phyloP scores from a whole-genome alignment of 441 rosid genomes.

The Euphorbia schlechtendalii region DNA sequence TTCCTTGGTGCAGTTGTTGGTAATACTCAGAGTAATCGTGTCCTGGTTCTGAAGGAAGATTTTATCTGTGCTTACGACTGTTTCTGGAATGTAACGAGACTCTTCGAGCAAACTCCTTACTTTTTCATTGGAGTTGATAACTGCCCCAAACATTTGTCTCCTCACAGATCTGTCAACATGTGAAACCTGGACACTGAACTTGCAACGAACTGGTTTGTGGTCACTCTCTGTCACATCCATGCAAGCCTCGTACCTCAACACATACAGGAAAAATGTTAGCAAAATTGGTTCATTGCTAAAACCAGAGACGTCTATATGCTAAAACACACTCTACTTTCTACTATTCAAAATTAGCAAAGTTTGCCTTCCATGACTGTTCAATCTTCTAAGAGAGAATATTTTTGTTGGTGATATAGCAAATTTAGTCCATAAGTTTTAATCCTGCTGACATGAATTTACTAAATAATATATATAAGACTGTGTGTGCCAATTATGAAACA shows the following conservation, averaged over 20 bases:
- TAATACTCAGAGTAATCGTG: constrained; percentile 49
- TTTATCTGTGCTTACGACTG: constrained; percentile 46
- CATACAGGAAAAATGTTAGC: constrained; percentile 8
- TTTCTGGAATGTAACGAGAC: constrained; percentile 61
- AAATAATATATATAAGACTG: not conserved
- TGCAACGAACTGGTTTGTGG: constrained; percentile 96
- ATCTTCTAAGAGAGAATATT: not conserved
- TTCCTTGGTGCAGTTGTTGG: constrained; percentile 57
- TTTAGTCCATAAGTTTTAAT: not conserved
- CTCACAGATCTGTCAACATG: constrained; percentile 89
- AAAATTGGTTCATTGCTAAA: not conserved
- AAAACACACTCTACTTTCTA: not conserved
- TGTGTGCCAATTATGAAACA: not conserved
- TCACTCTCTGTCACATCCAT: constrained; percentile 98
- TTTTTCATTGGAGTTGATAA: constrained; percentile 54
- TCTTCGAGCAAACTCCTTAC: constrained; percentile 50
- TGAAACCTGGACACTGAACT: constrained; percentile 70
- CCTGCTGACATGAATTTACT: too few relatives aligned
- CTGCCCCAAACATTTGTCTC: constrained; percentile 67
- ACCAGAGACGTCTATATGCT: not conserved
- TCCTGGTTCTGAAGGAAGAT: constrained; percentile 86
- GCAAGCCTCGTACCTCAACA: constrained; percentile 79
- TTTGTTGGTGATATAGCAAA: too few relatives aligned
- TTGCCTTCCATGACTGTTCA: not conserved
- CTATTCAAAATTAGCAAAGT: not conserved